Evolutionary conservation across 2,329 filamentous ascomycete genomes (phyloP), one percentile per base, ranked within the genome.

Genomic region (Microdochium trichocladiopsis): DNA sequence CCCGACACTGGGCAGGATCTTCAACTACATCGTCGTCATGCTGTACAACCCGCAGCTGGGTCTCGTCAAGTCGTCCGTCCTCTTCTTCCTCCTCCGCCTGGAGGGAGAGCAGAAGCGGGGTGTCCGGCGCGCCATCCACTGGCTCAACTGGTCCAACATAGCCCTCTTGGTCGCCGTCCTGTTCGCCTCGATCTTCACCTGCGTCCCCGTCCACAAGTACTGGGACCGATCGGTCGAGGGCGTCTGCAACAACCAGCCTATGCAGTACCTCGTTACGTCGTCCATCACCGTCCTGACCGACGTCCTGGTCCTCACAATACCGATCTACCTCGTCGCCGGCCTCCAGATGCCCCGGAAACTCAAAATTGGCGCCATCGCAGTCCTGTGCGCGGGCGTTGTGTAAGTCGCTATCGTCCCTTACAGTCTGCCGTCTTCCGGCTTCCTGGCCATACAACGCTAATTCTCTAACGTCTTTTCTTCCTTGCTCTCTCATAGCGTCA

Each of bases 41-140:
- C 52, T 63, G 1, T 67, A 67, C 51, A 67, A 66, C 48, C 65
- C 65, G 10, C 58, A 64, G 47, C 57, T 68, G 8, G 62, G 60
- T 18, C 55, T 67, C 16, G 63, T 67, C 53, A 67, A 67, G 49
- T 60, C 58, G 2, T 68, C 66, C 1, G 60, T 67, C 9, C 58
- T 68, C 16, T 57, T 63, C 28, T 67, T 68, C 52, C 56, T 68
- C 9, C 55, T 65, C 14, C 58, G 65, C 8, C 57, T 67, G 18
- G 33, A 37, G 33, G 60, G 62, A 22, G 62, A 61, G 2, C 60
- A 63, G 49, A 59, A 59, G 36, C 50, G 50, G 4, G 37, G 53
- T 2, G 54, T 66, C 43, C 58, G 58, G 43, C 52, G 59, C 33
- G 51, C 58, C n/a, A 65, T 66, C 6, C 58, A 62, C n/a, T 52